Base-by-base conservation (phyloP, 139 green algal species). In the Coccomyxa sp. region DNA sequence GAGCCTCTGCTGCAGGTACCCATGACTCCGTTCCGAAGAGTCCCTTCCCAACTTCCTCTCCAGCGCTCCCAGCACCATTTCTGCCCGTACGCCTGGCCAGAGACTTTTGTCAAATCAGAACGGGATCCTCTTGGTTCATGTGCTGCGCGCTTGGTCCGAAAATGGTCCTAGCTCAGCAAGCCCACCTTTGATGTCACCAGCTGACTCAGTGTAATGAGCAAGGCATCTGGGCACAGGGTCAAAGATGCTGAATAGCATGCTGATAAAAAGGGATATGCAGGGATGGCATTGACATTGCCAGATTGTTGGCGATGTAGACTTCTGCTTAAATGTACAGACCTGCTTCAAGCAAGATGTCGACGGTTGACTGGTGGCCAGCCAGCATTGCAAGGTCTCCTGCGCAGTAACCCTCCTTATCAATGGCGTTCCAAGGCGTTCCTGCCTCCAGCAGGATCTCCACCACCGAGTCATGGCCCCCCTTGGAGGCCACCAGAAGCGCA, bases 391-490 rank as follows among this genome's bases (percentile, higher is more conserved):
- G 93, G 75, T 97, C 91, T 0, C 93, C 92, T 23, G 92, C 90
- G 80, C 93, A 95, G 75, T 85, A 85, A 1, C 91, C 92, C 10
- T 88, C 32, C 15, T 85, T 83, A 81, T 97, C 92, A 21, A 95
- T 86, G 7, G 90, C 91, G 83, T 95, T 95, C 92, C 92, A 95
- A 10, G 92, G 90, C 0, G 90, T 91, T 0, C 94, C 93, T 14
- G 82, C 81, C 23, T 88, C 79, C 59, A 97, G 87, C 67, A 97
- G 84, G 18, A 58, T 21, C n/a, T 77, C 23, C 57, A 95, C 85
- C 11, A 92, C 80, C 0, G 82, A 83, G 0, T n/a, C 57, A 58
- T 92, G 84, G 12, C 92, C 91, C 1, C 76, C 67, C 25, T 86
- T 77, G 1, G 91, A 88, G 4, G 92, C 92, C 60, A 81, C 67